Evolutionary conservation across 73 alveolate genomes (phyloP).

Genomic region (Blepharisma japonicum): DNA sequence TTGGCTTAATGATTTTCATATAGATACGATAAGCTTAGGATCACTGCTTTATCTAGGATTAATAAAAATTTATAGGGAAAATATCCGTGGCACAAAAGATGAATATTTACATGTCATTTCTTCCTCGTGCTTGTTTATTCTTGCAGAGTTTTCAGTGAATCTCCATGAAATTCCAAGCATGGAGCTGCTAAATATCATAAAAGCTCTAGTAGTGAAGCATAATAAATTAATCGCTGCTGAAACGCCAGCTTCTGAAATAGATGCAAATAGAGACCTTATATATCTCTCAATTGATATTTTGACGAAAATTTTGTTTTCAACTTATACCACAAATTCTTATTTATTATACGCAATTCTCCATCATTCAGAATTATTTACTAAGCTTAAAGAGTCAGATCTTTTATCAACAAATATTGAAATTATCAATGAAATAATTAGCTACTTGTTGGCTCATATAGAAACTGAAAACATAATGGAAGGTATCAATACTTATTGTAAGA

Average conservation of each 20-base stretch:
- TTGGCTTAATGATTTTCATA: conserved; percentile 24
- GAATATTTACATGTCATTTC: conserved; percentile 8
- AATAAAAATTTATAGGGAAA: neutral
- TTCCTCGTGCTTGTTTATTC: neutral
- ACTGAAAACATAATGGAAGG: conserved; percentile 7
- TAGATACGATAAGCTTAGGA: neutral
- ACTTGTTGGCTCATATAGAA: neutral
- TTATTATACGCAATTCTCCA: conserved; percentile 1
- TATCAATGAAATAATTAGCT: neutral
- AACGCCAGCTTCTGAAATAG: conserved; percentile 4
- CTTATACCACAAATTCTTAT: neutral
- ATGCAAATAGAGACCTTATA: neutral
- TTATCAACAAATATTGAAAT: neutral
- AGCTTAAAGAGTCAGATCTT: neutral
- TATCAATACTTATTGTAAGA: neutral
- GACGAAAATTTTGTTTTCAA: neutral
- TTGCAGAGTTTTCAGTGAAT: neutral
- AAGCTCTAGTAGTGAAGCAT: neutral
- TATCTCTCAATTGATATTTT: conserved; percentile 1
- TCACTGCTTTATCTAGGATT: neutral
- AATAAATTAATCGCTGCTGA: neutral
- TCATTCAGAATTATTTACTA: neutral
- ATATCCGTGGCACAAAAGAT: neutral
- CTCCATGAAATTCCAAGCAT: conserved; percentile 25
- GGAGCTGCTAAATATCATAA: neutral